Evolutionary conservation across 208 protist species (phyloP).

Genomic region (Acanthamoeba lenticulata): DNA sequence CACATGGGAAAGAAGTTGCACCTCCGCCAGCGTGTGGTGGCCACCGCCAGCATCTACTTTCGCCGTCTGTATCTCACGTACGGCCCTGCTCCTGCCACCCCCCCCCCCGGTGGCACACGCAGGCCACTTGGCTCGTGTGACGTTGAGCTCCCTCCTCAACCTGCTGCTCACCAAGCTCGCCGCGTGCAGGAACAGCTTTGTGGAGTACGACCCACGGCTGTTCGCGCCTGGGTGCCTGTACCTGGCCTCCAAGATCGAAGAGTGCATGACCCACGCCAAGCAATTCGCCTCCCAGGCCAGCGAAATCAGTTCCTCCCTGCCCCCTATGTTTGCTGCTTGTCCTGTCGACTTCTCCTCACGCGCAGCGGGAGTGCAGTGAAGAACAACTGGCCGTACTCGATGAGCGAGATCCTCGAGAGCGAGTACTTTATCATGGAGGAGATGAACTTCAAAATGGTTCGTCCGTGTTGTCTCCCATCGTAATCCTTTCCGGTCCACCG

Average conservation of each 20-base stretch:
- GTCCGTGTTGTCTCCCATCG: not conserved
- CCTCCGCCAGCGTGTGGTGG: conserved; percentile 35
- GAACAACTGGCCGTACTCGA: conserved; percentile 52
- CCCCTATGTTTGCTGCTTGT: not conserved
- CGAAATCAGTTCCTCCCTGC: not conserved
- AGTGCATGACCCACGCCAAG: conserved; percentile 62
- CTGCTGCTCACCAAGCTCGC: not conserved
- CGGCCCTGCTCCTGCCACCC: not conserved
- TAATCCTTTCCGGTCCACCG: too few relatives aligned
- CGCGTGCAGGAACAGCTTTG: conserved; percentile 43
- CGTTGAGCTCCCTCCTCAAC: not conserved
- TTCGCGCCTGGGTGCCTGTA: conserved; percentile 44
- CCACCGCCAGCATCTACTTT: conserved; percentile 47
- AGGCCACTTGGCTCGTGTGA: not conserved
- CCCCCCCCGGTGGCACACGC: too few relatives aligned
- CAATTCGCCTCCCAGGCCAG: conserved; percentile 46
- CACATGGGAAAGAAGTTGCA: conserved; percentile 56
- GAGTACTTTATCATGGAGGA: conserved; percentile 66
- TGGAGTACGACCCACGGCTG: conserved; percentile 41
- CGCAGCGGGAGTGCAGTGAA: not conserved
- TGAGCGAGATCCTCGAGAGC: conserved; percentile 42
- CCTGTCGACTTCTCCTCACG: not conserved
- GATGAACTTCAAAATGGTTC: conserved; percentile 57
- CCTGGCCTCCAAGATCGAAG: conserved; percentile 52
- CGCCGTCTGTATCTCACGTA: conserved; percentile 41